Conservation (phyloP, 306 rosid species). For the Fragaria nilgerrensis region DNA sequence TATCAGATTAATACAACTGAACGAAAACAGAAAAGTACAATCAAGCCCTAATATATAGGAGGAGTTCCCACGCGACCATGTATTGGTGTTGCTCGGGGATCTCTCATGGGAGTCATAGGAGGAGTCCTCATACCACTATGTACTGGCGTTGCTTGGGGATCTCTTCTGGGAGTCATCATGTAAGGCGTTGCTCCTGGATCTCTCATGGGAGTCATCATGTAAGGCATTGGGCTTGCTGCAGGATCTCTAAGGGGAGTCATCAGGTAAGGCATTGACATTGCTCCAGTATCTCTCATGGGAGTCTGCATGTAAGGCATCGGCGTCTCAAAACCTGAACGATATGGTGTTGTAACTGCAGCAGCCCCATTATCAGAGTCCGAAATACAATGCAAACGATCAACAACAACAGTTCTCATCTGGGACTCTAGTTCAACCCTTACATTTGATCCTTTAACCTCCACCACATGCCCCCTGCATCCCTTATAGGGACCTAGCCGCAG, state of each 20-base stretch:
- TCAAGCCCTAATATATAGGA: background rate
- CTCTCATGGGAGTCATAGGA: background rate
- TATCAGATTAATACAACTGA: background rate
- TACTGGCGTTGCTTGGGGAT: background rate
- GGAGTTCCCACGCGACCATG: background rate
- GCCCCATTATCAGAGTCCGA: background rate
- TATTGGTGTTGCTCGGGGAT: background rate
- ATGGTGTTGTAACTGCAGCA: background rate
- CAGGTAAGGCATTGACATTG: background rate
- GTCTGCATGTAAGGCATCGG: background rate
- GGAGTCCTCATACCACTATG: constrained; percentile 1
- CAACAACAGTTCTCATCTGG: constrained; percentile 53
- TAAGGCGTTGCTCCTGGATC: background rate
- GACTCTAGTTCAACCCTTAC: constrained; percentile 63
- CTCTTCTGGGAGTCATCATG: constrained; percentile 4
- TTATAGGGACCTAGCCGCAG: constrained; percentile 77
- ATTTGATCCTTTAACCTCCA: constrained; percentile 64
- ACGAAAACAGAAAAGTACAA: background rate
- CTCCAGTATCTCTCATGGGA: background rate
- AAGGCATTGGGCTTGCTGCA: background rate
- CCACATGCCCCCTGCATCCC: constrained; percentile 87
- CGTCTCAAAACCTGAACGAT: constrained; percentile 1
- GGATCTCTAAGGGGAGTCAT: background rate
- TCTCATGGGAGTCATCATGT: background rate
- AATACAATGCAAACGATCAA: background rate